Conservation (phyloP, 371 early-diverging fungal genomes). For the Lichtheimia hyalospora region DNA sequence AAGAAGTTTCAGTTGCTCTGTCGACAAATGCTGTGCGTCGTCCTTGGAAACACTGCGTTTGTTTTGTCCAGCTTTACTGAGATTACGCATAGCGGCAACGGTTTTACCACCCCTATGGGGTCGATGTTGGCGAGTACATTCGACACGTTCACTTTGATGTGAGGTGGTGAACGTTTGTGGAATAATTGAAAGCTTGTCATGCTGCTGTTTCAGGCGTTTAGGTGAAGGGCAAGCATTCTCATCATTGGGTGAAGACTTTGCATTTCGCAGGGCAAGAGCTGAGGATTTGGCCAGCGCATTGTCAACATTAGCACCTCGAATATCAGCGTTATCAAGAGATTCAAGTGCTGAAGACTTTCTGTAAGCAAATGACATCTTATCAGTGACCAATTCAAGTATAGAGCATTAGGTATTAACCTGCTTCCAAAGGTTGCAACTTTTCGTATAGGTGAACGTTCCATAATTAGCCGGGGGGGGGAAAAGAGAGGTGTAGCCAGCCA, state of each 20-base stretch:
- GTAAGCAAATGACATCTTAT: background rate
- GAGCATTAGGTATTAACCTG: background rate
- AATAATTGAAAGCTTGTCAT: slow-evolving; percentile 5
- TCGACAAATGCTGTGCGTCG: slow-evolving; percentile 19
- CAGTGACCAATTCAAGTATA: background rate
- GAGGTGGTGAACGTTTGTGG: slow-evolving; percentile 15
- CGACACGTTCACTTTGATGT: slow-evolving; percentile 9
- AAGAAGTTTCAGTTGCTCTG: slow-evolving; percentile 34
- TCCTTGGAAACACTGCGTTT: background rate
- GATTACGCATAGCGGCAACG: slow-evolving; percentile 11
- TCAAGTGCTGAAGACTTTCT: background rate
- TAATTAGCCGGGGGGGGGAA: too few species aligned
- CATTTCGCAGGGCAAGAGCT: background rate
- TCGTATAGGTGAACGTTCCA: too few species aligned
- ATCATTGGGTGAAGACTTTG: slow-evolving; percentile 2
- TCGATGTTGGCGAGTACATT: slow-evolving; percentile 9
- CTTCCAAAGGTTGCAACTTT: background rate
- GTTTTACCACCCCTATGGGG: slow-evolving; percentile 33
- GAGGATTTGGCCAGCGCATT: background rate
- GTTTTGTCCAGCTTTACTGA: slow-evolving; percentile 2
- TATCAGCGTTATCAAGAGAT: background rate
- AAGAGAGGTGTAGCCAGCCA: too few species aligned
- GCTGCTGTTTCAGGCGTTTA: background rate
- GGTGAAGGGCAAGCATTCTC: slow-evolving; percentile 8
- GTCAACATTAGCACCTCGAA: background rate